Evolutionary conservation across 352 stramenopile species (phyloP), one percentile per base, ranked within the genome.

Genomic region (Phytophthora pistaciae): DNA sequence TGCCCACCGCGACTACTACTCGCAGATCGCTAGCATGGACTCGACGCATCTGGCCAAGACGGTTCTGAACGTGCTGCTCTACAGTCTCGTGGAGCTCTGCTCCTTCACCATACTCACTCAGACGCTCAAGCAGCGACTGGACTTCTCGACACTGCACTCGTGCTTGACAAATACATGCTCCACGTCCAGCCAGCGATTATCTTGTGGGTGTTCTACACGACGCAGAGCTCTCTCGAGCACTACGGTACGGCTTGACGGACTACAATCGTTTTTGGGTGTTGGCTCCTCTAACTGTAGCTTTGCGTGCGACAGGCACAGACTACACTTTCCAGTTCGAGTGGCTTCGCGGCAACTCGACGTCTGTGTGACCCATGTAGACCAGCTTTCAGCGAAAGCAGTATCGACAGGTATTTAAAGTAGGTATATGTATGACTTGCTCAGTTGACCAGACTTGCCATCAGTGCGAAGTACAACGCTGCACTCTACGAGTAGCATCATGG

Each of bases 1-100:
- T 77, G 52, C 74, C 70, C 5, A 79, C 46, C 62, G 60, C 16
- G 31, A 72, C 3, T 79, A 72, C 60, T 82, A 79, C 60, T 60
- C 65, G 1, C 70, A 82, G n/a, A 66, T 79, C 18, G 60, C 40
- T 0, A 38, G 27, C 0, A 60, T 79, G 63, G 33, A 60, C n/a
- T 38, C 66, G 9, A 14, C 25, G 0, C 56, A 64, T 25, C 58
- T 69, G 31, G 16, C 42, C 23, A 69, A 69, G 1, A 69, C 54
- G 4, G 54, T 69, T 0, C 5, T 69, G 10, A 69, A 64, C 40
- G 63, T 69, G 7, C 23, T 69, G 21, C 3, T 69, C 27, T 64
- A 69, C 27, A 64, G 54, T 7, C 40, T 69, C 2, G 63, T 69
- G 18, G 54, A 69, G 13, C 48, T 64, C 16, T 23, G 8, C 18